Evolutionary conservation across 768 basidiomycete genomes (phyloP), one percentile per base, ranked within the genome.

Genomic region (Phlebiopsis flavidoalba): DNA sequence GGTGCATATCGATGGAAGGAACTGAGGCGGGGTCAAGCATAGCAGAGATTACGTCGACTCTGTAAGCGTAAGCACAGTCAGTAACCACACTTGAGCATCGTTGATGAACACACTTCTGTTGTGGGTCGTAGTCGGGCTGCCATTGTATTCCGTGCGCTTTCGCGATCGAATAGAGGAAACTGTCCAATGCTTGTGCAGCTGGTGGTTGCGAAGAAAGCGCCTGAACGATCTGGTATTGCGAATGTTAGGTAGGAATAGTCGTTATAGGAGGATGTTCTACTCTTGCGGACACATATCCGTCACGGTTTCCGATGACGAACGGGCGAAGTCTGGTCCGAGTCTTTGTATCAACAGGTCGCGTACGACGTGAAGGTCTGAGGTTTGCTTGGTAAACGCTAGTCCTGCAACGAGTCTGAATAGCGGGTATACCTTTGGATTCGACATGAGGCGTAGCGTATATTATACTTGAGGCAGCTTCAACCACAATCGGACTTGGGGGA

Each of bases 401-500:
- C 33, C 17, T 8, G 37, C 48, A 12, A 53, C 24, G 53, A 43
- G 33, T 37, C 15, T n/a, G 14, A 43, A 19, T 24, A 48, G 55
- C 31, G 36, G 7, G 15, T 64, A 17, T 24, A 88, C 89, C 89
- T 80, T 79, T 83, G 8, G 77, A 83, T 26, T 83, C 82, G 3
- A 79, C 70, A 48, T 79, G 77, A 22, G 83, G 80, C 0, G 83
- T 80, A 6, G 86, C 82, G 64, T 79, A 83, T 57, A 91, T 84
- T 61, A 91, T 79, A 58, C 80, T 88, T 12, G 87, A 84, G 17
- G 82, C 82, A 21, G 89, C 88, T 70, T 91, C 88, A n/a, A 82
- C 69, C 11, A 87, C 68, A 36, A 72, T 67, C 3, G 84, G 83
- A 51, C 82, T 85, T 46, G 78, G 77, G n/a, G 70, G 60, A 22